These are phyloP conservation scores for Beta vulgaris DNA, from an alignment of 148 eudicot species.

Conservation along the genomic window DNA sequence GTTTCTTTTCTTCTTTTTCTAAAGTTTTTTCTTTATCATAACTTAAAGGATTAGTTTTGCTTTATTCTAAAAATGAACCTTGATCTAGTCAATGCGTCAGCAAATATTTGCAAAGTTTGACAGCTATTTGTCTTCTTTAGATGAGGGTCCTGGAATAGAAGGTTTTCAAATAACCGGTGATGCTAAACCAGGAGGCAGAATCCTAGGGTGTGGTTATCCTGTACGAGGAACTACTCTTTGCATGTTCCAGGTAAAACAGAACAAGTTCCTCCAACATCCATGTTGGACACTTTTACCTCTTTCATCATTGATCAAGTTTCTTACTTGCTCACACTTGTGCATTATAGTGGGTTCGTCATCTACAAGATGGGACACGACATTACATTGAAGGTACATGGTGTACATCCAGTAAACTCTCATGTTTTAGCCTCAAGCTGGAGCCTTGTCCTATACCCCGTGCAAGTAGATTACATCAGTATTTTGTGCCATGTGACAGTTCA, in stretches of 20 bases:
- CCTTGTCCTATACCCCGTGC: not conserved
- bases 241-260: slow-evolving; percentile 72
- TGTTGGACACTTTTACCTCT: not conserved
- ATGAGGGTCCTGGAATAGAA: slow-evolving; percentile 84
- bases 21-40: not conserved
- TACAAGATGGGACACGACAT: slow-evolving; percentile 91
- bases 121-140: slow-evolving; percentile 27
- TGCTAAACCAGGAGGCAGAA: slow-evolving; percentile 72
- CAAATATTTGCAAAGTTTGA: not conserved
- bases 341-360: slow-evolving; percentile 93
- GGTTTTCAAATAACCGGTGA: slow-evolving; percentile 85
- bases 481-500: slow-evolving; percentile 12
- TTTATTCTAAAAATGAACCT: not conserved
- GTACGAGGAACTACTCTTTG: slow-evolving; percentile 90
- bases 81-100: not conserved
- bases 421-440: not conserved
- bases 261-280: not conserved
- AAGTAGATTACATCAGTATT: slow-evolving; percentile 2
- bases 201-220: slow-evolving; percentile 87
- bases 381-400: slow-evolving; percentile 72
- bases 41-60: not conserved
- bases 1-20: too few species aligned
- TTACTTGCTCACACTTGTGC: slow-evolving; percentile 15
- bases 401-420: not conserved
- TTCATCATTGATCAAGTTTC: slow-evolving; percentile 5